phyloP scores from a whole-genome alignment of 2,329 filamentous ascomycete species.

The Amesomyces nigricolor region DNA sequence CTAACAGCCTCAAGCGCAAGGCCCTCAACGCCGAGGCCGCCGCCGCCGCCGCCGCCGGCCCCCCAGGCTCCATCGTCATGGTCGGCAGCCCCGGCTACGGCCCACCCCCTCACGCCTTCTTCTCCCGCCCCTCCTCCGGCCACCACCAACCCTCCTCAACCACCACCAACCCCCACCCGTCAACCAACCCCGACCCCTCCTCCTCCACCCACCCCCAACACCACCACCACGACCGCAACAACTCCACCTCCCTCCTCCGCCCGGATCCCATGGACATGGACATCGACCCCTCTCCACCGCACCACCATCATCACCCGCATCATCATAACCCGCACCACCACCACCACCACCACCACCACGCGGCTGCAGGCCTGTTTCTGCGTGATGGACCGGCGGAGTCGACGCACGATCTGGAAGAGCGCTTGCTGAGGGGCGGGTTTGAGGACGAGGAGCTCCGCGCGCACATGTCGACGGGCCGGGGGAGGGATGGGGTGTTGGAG shows the following conservation, averaged over 20 bases:
- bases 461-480: constrained; percentile 37
- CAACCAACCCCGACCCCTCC: constrained; percentile 27
- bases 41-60: constrained; percentile 32
- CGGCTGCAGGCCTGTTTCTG: constrained; percentile 32
- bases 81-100: constrained; percentile 35
- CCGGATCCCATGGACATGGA: constrained; percentile 40
- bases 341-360: constrained; percentile 33
- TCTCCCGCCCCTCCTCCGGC: constrained; percentile 31
- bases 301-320: constrained; percentile 22
- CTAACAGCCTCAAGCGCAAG: constrained; percentile 67
- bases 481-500: constrained; percentile 47
- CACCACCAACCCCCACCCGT: constrained; percentile 32
- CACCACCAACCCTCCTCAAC: constrained; percentile 31
- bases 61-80: constrained; percentile 23
- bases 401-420: constrained; percentile 44
- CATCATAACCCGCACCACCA: too few relatives aligned
- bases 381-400: constrained; percentile 28
- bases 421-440: constrained; percentile 41
- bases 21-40: constrained; percentile 54
- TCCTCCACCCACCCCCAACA: constrained; percentile 31
- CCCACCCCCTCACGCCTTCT: constrained; percentile 31
- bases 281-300: constrained; percentile 35
- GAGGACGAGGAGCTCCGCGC: constrained; percentile 41
- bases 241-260: constrained; percentile 25
- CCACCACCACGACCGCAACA: constrained; percentile 28